Conservation (phyloP, 495 filamentous ascomycete genomes). For the Apodospora peruviana region DNA sequence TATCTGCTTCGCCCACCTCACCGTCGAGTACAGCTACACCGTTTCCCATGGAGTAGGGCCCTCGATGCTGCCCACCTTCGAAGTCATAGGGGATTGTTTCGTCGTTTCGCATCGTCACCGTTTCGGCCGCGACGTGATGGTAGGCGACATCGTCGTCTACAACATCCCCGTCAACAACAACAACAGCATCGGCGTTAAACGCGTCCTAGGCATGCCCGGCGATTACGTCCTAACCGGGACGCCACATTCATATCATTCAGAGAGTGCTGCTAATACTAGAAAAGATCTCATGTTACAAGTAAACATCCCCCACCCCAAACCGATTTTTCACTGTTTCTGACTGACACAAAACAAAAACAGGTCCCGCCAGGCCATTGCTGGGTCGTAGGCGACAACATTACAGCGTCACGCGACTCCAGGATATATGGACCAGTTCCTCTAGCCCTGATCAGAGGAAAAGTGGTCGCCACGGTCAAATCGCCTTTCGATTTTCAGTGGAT, state of each 20-base stretch:
- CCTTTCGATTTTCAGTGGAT: conserved; percentile 28
- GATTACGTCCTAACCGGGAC: conserved; percentile 80
- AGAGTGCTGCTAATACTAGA: conserved; percentile 5
- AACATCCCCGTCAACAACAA: conserved; percentile 67
- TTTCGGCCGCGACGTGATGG: conserved; percentile 59
- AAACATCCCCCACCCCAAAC: too few species aligned
- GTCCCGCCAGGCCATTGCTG: conserved; percentile 80
- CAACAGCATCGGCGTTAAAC: conserved; percentile 63
- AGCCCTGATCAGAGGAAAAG: conserved; percentile 78
- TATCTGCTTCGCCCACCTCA: conserved; percentile 51
- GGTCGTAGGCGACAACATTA: conserved; percentile 80
- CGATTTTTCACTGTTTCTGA: neutral
- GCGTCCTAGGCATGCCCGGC: conserved; percentile 80
- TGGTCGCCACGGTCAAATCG: conserved; percentile 61
- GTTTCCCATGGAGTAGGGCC: conserved; percentile 55
- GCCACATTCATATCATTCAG: conserved; percentile 26
- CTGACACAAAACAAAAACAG: neutral
- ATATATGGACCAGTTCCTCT: conserved; percentile 80
- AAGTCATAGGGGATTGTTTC: conserved; percentile 57
- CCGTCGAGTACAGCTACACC: conserved; percentile 48
- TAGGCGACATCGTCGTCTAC: conserved; percentile 84
- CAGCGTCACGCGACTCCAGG: conserved; percentile 78
- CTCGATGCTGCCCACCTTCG: conserved; percentile 78
- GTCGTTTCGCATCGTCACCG: conserved; percentile 60
- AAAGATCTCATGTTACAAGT: conserved; percentile 72